A percentile compares a stretch with the other conserved stretches of the same genome.
These are phyloP conservation scores for Tillandsia leiboldiana DNA, from an alignment of 176 grass and related monocot genomes.

Conservation along the genomic window DNA sequence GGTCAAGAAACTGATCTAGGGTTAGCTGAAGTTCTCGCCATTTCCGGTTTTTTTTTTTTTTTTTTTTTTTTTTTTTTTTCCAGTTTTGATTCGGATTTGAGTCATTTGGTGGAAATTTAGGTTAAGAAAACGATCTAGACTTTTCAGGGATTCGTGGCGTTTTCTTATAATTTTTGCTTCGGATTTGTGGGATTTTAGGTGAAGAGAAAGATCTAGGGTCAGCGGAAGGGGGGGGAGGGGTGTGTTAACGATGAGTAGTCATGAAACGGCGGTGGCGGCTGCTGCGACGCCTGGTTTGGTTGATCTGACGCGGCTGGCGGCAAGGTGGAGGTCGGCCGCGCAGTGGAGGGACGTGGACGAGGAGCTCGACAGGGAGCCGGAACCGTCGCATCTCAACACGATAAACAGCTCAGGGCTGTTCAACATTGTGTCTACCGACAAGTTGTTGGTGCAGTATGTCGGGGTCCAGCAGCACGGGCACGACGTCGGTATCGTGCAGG, in stretches of 20 bases:
- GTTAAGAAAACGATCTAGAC: too few species aligned
- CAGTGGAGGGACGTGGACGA: slow-evolving; percentile 46
- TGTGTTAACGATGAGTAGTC: slow-evolving; percentile 37
- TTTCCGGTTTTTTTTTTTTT: too few species aligned
- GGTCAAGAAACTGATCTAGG: too few species aligned
- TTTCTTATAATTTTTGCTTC: neutral
- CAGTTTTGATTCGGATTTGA: too few species aligned
- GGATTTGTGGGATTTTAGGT: neutral
- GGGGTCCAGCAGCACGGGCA: slow-evolving; percentile 52
- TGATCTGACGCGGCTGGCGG: slow-evolving; percentile 51
- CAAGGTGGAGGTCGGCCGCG: slow-evolving; percentile 51
- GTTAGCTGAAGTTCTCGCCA: too few species aligned
- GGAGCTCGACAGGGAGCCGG: slow-evolving; percentile 56
- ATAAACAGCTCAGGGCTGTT: slow-evolving; percentile 94
- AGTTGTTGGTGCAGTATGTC: slow-evolving; percentile 67
- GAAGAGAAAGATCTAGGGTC: neutral
- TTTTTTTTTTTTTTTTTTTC: too few species aligned
- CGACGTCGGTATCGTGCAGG: slow-evolving; percentile 91
- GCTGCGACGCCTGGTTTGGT: slow-evolving; percentile 12
- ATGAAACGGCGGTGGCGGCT: slow-evolving; percentile 8
- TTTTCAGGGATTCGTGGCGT: too few species aligned
- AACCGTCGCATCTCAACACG: slow-evolving; percentile 83
- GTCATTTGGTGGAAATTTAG: too few species aligned
- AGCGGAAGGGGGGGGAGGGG: neutral
- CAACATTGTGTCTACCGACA: slow-evolving; percentile 67